phyloP scores from a whole-genome alignment of 441 rosid genomes.

The Populus hybrid region DNA sequence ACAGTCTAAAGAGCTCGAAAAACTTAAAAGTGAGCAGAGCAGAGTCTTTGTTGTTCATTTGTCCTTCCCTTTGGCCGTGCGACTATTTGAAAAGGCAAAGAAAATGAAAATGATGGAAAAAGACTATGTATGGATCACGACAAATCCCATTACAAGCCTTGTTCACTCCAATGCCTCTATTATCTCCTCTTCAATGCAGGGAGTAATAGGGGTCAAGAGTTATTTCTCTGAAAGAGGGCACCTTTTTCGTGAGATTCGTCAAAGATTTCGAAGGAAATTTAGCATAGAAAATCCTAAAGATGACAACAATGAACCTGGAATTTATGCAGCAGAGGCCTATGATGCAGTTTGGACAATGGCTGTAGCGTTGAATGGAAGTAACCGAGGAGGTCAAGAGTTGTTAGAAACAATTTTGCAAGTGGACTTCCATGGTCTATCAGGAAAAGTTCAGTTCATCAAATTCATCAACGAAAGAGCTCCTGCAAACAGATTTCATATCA shows the following conservation, averaged over 20 bases:
- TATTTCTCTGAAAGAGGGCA: neutral
- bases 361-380: slow-evolving; percentile 12
- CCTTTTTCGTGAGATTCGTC: neutral
- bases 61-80: slow-evolving; percentile 10
- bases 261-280: slow-evolving; percentile 9
- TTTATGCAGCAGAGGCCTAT: slow-evolving; percentile 25
- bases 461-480: slow-evolving; percentile 17
- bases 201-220: slow-evolving; percentile 26
- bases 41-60: slow-evolving; percentile 31
- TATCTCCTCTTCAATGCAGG: slow-evolving; percentile 21
- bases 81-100: slow-evolving; percentile 18
- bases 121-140: slow-evolving; percentile 29
- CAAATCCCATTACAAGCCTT: slow-evolving; percentile 19
- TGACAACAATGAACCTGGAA: slow-evolving; percentile 17
- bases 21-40: slow-evolving; percentile 13
- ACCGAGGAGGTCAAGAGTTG: neutral
- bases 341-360: slow-evolving; percentile 26
- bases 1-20: slow-evolving; percentile 7
- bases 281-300: slow-evolving; percentile 15
- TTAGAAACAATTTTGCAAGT: slow-evolving; percentile 1
- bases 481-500: slow-evolving; percentile 12
- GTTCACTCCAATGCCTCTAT: slow-evolving; percentile 12
- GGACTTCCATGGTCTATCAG: slow-evolving; percentile 16
- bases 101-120: slow-evolving; percentile 25
- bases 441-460: slow-evolving; percentile 18